These are phyloP conservation scores for Paulownia fortunei DNA, from an alignment of 257 asterid genomes.

Conservation along the genomic window DNA sequence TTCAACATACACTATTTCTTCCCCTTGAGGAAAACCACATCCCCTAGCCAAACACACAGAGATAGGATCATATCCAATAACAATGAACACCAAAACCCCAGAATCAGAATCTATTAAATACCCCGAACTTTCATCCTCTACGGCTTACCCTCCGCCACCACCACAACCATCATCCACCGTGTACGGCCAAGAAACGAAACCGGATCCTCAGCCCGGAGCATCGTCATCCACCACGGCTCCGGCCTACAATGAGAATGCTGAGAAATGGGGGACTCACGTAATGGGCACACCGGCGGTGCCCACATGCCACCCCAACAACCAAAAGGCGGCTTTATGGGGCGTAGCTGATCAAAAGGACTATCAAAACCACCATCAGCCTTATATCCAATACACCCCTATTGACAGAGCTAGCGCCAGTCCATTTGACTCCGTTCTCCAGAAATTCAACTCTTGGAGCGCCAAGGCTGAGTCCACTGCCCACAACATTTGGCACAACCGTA, in stretches of 20 bases:
- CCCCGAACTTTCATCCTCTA: slow-evolving; percentile 32
- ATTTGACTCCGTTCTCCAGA: slow-evolving; percentile 46
- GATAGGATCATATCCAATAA: no score
- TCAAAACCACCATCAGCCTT: slow-evolving; percentile 51
- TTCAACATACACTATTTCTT: no score
- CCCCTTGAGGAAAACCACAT: no score
- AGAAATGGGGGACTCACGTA: slow-evolving; percentile 58
- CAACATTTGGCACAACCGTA: slow-evolving; percentile 58
- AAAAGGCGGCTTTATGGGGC: slow-evolving; percentile 56
- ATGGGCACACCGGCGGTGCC: slow-evolving; percentile 62
- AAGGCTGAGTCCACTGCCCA: slow-evolving; percentile 57
- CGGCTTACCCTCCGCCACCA: not conserved
- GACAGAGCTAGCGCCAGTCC: slow-evolving; percentile 28
- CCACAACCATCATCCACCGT: slow-evolving; percentile 8
- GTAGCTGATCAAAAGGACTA: slow-evolving; percentile 45
- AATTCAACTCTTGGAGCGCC: slow-evolving; percentile 51
- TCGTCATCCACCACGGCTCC: slow-evolving; percentile 28
- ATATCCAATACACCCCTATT: slow-evolving; percentile 45
- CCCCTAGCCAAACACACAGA: no score
- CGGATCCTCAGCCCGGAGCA: not conserved
- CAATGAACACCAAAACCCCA: slow-evolving; percentile 28
- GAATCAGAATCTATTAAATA: slow-evolving; percentile 16
- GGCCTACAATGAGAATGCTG: not conserved
- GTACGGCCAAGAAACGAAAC: not conserved
- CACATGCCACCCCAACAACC: slow-evolving; percentile 54